Conservation (phyloP, 345 rosid genomes). For the Adansonia digitata region DNA sequence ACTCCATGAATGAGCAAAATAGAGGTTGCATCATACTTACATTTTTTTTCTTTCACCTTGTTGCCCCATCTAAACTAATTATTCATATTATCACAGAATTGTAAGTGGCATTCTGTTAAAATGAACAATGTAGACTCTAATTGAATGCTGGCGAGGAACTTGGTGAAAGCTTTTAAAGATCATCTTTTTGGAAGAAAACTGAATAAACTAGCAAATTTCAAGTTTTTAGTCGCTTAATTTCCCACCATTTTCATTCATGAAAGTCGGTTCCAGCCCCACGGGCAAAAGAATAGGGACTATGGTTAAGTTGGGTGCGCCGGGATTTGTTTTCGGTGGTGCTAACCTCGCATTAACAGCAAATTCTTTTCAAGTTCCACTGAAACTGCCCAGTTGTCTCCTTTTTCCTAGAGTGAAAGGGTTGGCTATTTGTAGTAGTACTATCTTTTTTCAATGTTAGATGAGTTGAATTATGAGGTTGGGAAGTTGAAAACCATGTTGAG, state of each 20-base stretch:
- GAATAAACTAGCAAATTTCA: background rate
- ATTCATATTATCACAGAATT: background rate
- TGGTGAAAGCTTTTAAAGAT: background rate
- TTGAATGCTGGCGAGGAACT: background rate
- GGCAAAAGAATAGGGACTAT: background rate
- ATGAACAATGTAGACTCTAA: background rate
- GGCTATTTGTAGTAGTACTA: background rate
- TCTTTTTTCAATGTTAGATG: background rate
- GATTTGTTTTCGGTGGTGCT: background rate
- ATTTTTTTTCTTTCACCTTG: too few relatives aligned
- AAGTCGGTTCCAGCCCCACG: background rate
- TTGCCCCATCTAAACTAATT: background rate
- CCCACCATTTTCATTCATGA: background rate
- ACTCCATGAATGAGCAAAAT: too few relatives aligned
- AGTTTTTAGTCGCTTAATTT: background rate
- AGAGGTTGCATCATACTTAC: too few relatives aligned
- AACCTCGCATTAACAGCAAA: background rate
- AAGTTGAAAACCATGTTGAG: background rate
- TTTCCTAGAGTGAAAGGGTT: background rate
- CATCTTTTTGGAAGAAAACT: background rate
- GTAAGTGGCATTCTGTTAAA: background rate
- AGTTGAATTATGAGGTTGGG: background rate
- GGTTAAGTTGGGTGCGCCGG: background rate
- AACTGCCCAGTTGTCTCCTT: background rate
- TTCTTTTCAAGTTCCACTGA: background rate